A percentile compares a stretch with the other conserved stretches of the same genome.
phyloP scores from a whole-genome alignment of 805 yeast species.

The Metschnikowia santaceciliae region DNA sequence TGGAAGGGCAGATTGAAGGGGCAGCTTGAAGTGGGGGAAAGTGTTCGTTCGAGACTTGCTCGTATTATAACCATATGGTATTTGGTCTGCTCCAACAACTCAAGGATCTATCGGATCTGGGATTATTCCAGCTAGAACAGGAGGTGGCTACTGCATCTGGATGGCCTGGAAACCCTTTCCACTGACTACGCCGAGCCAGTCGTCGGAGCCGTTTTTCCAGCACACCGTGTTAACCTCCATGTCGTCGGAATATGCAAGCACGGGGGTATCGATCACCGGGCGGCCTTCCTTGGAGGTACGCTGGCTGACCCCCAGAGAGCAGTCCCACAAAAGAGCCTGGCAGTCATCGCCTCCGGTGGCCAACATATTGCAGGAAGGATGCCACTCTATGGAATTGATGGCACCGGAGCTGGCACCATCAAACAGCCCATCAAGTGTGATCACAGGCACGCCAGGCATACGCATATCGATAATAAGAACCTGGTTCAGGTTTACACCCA shows the following conservation, averaged over 20 bases:
- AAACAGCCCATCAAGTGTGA: slow-evolving; percentile 55
- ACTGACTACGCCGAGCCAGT: slow-evolving; percentile 74
- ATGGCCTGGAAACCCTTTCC: slow-evolving; percentile 71
- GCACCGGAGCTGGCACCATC: slow-evolving; percentile 52
- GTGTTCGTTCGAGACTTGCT: neutral
- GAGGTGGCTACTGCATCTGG: slow-evolving; percentile 14
- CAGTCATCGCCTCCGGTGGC: slow-evolving; percentile 69
- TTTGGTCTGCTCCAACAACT: neutral
- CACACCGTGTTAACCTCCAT: slow-evolving; percentile 73
- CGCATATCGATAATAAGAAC: slow-evolving; percentile 78
- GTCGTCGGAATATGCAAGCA: slow-evolving; percentile 54
- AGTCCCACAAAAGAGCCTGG: slow-evolving; percentile 69
- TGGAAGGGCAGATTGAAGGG: too few relatives aligned
- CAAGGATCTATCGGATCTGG: too few relatives aligned
- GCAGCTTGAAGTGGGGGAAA: too few relatives aligned
- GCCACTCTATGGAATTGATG: slow-evolving; percentile 79
- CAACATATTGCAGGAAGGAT: slow-evolving; percentile 64
- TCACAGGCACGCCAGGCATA: slow-evolving; percentile 78
- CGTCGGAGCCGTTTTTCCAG: slow-evolving; percentile 65
- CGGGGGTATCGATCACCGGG: slow-evolving; percentile 29
- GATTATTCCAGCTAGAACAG: too few relatives aligned
- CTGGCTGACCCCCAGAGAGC: slow-evolving; percentile 24
- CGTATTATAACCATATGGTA: neutral
- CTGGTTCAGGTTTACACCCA: slow-evolving; percentile 64
- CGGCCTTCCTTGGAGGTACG: slow-evolving; percentile 15